These are phyloP conservation scores for Eucalyptus erythrocorys DNA, from an alignment of 345 rosid genomes.

Conservation along the genomic window DNA sequence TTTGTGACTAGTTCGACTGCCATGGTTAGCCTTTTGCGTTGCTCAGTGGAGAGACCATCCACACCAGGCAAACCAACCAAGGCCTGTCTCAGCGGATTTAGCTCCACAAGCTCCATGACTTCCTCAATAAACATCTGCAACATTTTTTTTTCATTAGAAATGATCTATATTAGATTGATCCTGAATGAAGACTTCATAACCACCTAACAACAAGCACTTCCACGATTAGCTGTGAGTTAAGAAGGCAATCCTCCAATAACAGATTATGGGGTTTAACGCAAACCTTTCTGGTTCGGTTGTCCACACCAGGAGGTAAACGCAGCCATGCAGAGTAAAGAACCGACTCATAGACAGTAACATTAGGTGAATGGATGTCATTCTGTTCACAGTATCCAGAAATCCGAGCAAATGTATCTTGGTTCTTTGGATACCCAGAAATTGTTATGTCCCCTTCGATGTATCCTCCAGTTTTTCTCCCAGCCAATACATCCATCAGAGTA, in stretches of 20 bases:
- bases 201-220: not conserved
- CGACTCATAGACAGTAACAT: conserved; percentile 41
- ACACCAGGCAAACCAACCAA: conserved; percentile 88
- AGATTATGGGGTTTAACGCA: not conserved
- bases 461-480: conserved; percentile 49
- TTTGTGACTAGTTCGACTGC: conserved; percentile 94
- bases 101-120: conserved; percentile 88
- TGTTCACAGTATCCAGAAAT: conserved; percentile 51
- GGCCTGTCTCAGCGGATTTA: conserved; percentile 43
- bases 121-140: conserved; percentile 75
- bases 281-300: conserved; percentile 28
- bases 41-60: conserved; percentile 81
- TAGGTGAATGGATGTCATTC: conserved; percentile 49
- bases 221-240: not conserved
- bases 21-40: conserved; percentile 81
- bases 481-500: conserved; percentile 46
- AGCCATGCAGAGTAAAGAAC: conserved; percentile 51
- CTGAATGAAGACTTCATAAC: not conserved
- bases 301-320: conserved; percentile 21
- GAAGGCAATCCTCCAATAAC: not conserved
- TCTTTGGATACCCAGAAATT: conserved; percentile 43
- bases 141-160: not conserved
- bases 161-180: not conserved
- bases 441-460: conserved; percentile 27
- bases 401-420: conserved; percentile 48